Percentiles rank a stretch among this genome's conserved stretches.
These are phyloP conservation scores for Aspergillus unguis DNA, from an alignment of 2,329 filamentous ascomycete genomes.

Conservation along the genomic window DNA sequence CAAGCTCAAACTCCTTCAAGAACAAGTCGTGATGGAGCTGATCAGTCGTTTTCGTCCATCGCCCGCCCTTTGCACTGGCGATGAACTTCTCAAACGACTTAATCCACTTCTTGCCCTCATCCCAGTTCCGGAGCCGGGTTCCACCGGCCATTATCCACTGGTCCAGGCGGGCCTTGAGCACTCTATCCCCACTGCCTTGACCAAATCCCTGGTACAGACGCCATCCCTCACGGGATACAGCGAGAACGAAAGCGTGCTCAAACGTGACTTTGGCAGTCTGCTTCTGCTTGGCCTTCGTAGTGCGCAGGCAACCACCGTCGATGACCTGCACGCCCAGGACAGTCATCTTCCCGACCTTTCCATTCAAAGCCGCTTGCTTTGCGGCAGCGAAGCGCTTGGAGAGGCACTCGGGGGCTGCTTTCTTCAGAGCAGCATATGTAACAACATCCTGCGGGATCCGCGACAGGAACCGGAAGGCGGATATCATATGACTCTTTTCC, in stretches of 20 bases:
- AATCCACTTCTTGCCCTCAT: background rate
- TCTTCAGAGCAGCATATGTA: background rate
- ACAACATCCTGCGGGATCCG: background rate
- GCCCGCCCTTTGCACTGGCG: background rate
- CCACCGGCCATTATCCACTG: background rate
- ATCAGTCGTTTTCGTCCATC: background rate
- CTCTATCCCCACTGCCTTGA: background rate
- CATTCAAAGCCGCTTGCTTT: background rate
- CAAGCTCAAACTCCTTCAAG: background rate
- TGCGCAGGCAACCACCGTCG: background rate
- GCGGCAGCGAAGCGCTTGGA: background rate
- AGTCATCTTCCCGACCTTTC: background rate
- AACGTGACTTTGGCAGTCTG: background rate
- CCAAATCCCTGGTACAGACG: background rate
- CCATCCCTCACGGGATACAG: background rate
- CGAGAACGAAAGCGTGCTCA: background rate
- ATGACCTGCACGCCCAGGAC: background rate
- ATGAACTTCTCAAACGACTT: background rate
- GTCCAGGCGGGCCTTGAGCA: background rate
- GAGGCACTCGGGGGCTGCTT: background rate
- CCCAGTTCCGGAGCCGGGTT: background rate
- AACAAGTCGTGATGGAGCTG: background rate
- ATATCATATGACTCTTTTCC: background rate
- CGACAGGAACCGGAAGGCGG: background rate
- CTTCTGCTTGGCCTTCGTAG: background rate